Conservation (phyloP, 352 stramenopile genomes). For the Vaucheria bursata region DNA sequence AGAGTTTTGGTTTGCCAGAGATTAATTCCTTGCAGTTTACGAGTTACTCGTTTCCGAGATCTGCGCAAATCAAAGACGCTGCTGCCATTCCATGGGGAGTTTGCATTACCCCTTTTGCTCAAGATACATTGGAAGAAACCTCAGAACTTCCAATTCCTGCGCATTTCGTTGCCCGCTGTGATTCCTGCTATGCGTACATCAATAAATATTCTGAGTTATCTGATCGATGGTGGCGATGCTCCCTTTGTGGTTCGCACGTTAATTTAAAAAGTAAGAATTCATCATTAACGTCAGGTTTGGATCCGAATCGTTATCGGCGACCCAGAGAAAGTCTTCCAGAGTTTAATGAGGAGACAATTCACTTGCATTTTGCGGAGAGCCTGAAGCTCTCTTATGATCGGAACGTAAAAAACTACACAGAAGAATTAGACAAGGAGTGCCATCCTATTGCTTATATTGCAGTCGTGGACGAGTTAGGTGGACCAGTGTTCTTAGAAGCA, state of each 20-base stretch:
- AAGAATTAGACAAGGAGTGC: slow-evolving; percentile 16
- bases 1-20: slow-evolving; percentile 4
- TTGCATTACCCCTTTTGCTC: slow-evolving; percentile 32
- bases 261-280: not conserved
- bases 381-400: slow-evolving; percentile 7
- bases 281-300: not conserved
- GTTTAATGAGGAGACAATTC: not conserved
- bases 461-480: slow-evolving; percentile 36
- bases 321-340: slow-evolving; percentile 21
- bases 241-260: not conserved
- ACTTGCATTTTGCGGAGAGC: not conserved
- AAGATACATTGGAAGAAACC: not conserved
- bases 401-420: slow-evolving; percentile 18
- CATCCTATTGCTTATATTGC: slow-evolving; percentile 35
- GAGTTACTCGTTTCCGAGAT: not conserved
- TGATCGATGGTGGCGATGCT: not conserved
- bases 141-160: slow-evolving; percentile 9
- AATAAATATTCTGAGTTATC: slow-evolving; percentile 2
- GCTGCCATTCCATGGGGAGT: slow-evolving; percentile 32
- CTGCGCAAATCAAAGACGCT: slow-evolving; percentile 35
- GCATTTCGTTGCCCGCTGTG: slow-evolving; percentile 31
- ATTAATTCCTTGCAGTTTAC: not conserved
- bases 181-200: slow-evolving; percentile 43
- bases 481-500: not conserved
- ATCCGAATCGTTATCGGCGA: not conserved